Base-by-base conservation (phyloP, 495 filamentous ascomycete genomes). In the Entonaema liquescens region DNA sequence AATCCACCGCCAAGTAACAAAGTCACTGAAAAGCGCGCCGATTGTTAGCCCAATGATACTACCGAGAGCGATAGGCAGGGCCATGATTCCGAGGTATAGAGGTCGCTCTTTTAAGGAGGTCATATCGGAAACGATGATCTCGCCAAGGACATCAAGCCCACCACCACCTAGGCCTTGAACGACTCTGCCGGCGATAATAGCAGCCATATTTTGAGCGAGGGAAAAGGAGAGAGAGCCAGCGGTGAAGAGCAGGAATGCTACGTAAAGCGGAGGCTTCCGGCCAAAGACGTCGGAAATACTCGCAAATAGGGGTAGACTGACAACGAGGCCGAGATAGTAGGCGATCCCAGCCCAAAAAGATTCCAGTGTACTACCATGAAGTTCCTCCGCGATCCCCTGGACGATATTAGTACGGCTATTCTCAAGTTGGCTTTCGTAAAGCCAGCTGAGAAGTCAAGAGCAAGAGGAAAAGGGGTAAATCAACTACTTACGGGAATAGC, bases 121-220 rank as follows among this genome's bases (percentile, higher is more conserved):
- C 65, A 80, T 74, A 40, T 96, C 93, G 11, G 88, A 86, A 33
- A 95, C 90, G 65, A 84, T 85, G 68, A 95, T 92, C 73, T 93
- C 91, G 29, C 88, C 88, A 64, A 95, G 77, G 19, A 89, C 86
- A 13, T 93, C 82, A 33, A 94, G 83, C 0, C 92, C 92, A 67
- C 92, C 92, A 53, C 88, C 91, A n/a, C 90, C 92, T 17, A 88
- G 76, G 58, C 92, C 92, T 75, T 95, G 92, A 40, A 95, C 79
- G 0, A 88, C 85, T 76, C 92, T 82, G n/a, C 91, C 92, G 2
- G 84, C 84, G 53, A 95, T 82, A 47, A 94, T 81, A 82, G 92
- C 89, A 28, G 83, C 81, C 68, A 94, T 88, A 53, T 84, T 90
- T 28, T 79, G 80, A 7, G 91, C 85, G 31, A 91, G 68, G 1